Percentiles rank a stretch among this genome's conserved stretches.
Evolutionary conservation across 2,329 filamentous ascomycete species (phyloP).

Genomic region (Aspergillaceae sp.): DNA sequence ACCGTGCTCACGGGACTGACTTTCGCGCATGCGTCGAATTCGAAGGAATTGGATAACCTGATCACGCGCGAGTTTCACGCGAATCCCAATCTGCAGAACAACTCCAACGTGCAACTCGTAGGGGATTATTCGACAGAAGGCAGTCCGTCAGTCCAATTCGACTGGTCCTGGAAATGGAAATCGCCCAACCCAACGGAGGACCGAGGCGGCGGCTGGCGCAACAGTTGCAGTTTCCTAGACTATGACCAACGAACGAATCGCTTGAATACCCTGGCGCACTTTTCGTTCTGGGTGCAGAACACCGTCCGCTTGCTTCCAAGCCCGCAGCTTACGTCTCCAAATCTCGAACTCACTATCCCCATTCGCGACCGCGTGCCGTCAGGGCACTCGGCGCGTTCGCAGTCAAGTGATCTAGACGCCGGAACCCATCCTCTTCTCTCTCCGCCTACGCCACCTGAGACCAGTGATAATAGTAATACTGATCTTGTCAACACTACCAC

Average conservation of each 20-base stretch:
- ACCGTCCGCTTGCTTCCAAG: slow-evolving; percentile 26
- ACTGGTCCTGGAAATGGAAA: slow-evolving; percentile 96
- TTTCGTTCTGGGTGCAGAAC: slow-evolving; percentile 93
- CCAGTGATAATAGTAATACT: slow-evolving; percentile 10
- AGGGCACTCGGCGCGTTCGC: slow-evolving; percentile 74
- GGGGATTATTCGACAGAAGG: slow-evolving; percentile 82
- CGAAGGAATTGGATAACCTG: slow-evolving; percentile 82
- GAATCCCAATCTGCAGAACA: slow-evolving; percentile 95
- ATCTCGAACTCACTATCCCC: slow-evolving; percentile 63
- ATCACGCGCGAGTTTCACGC: slow-evolving; percentile 94
- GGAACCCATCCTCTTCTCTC: slow-evolving; percentile 26
- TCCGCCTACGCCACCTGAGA: slow-evolving; percentile 24
- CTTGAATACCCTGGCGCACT: slow-evolving; percentile 78
- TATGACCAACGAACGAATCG: slow-evolving; percentile 90
- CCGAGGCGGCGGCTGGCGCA: slow-evolving; percentile 85
- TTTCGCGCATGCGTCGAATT: slow-evolving; percentile 79
- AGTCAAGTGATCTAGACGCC: slow-evolving; percentile 62
- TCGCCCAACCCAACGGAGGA: slow-evolving; percentile 77
- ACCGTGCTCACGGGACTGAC: slow-evolving; percentile 82
- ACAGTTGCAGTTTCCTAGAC: slow-evolving; percentile 93
- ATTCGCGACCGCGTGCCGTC: slow-evolving; percentile 77
- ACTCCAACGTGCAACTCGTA: slow-evolving; percentile 89
- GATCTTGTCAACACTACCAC: too few relatives aligned
- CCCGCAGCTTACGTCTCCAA: slow-evolving; percentile 60
- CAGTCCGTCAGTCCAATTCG: slow-evolving; percentile 75